These are phyloP conservation scores for Pseudogymnoascus sp. DNA, from an alignment of 2,329 filamentous ascomycete species.

Conservation along the genomic window DNA sequence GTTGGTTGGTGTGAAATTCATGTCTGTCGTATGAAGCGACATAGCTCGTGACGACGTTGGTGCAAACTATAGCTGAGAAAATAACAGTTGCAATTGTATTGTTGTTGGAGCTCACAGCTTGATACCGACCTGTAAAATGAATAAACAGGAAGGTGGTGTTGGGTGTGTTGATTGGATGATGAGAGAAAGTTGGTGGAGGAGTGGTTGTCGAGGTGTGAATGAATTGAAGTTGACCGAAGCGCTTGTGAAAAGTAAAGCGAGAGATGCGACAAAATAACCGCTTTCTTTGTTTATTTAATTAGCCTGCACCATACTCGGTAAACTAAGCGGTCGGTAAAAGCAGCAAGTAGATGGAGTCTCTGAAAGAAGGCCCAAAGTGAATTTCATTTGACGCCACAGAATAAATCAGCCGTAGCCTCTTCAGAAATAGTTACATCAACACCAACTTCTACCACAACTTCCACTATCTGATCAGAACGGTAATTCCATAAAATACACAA, in stretches of 20 bases:
- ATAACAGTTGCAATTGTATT: not conserved
- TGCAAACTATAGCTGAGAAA: not conserved
- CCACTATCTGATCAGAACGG: not conserved
- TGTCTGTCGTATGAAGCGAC: not conserved
- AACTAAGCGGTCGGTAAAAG: not conserved
- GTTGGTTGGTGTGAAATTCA: not conserved
- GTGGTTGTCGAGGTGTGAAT: not conserved
- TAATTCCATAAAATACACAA: not conserved
- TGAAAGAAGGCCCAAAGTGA: not conserved
- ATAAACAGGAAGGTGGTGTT: not conserved
- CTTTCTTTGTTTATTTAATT: not conserved
- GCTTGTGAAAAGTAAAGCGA: not conserved
- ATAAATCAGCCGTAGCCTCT: not conserved
- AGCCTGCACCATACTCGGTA: not conserved
- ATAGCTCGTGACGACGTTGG: not conserved
- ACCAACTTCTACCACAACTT: not conserved
- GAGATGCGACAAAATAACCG: not conserved
- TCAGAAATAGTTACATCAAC: not conserved
- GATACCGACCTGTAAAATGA: not conserved
- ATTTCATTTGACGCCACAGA: too few species aligned
- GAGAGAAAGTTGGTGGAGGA: not conserved
- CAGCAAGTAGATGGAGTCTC: not conserved
- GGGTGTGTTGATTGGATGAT: not conserved
- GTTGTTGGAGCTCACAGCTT: not conserved
- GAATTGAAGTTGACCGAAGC: not conserved